Base-by-base conservation (phyloP, 176 grass and related monocot genomes). In the Bolboschoenus planiculmis region DNA sequence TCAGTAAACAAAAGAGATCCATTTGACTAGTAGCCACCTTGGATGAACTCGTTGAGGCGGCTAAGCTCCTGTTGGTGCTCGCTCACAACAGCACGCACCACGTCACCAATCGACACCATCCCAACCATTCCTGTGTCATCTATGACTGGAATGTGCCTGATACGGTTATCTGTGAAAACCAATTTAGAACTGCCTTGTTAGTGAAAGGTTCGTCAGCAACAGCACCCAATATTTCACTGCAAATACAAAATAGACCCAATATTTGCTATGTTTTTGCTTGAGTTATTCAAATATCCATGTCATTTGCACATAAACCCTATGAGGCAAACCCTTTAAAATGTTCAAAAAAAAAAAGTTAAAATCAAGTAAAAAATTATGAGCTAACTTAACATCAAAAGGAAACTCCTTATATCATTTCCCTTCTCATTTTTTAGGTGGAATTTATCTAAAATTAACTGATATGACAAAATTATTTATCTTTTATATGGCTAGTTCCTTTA, bases 21-120 rank as follows among this genome's bases (percentile, higher is more conserved):
- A 77, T 33, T 51, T 37, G 14, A 82, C 40, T 95, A 99, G 87
- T 99, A 99, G 21, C 97, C 91, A 2, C 96, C 97, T 87, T 96
- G 97, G 67, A 99, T 95, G 82, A 78, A 99, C 78, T 89, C 87
- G 31, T 91, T 99, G 50, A 99, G 97, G 86, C 93, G 93, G 89
- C 83, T 87, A 81, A 99, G 92, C 77, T 99, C 93, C 89, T 95
- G 89, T 43, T 88, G 82, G 81, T 99, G 93, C 89, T 99, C 97
- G 16, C 15, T 79, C 24, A 99, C 97, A 83, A 99, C 97, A 0
- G 97, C 88, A 2, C 93, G 91, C 56, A 99, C 97, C 10, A 96
- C 89, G 47, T 99, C 97, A 0, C 97, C 97, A 4, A 99, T 95
- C 44, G 97, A 99, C n/a, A 99, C 97, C 97, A 99, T 99, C 79